phyloP scores from a whole-genome alignment of 1,284 basidiomycete species.

The Cystobasidium pallidum region DNA sequence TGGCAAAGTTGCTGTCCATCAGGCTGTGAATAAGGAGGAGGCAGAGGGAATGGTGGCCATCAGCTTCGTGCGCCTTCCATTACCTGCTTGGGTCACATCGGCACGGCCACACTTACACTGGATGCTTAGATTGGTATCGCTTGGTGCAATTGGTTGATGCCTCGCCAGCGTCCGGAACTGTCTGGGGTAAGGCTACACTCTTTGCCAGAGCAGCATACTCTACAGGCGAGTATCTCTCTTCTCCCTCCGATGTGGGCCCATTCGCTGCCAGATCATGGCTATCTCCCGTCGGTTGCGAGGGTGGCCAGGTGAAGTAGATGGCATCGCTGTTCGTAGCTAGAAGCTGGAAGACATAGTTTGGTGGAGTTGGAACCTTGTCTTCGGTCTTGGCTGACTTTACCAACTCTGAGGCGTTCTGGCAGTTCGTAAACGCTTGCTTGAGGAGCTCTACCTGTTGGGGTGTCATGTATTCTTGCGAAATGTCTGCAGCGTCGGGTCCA shows the following conservation, averaged over 20 bases:
- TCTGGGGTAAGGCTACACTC: constrained; percentile 69
- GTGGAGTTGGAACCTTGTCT: constrained; percentile 53
- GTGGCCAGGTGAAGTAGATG: constrained; percentile 84
- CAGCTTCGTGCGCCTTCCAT: no score
- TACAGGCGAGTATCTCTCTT: constrained; percentile 71
- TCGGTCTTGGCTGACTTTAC: constrained; percentile 50
- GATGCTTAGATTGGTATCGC: constrained; percentile 81
- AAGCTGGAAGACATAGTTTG: constrained; percentile 75
- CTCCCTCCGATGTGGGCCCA: constrained; percentile 48
- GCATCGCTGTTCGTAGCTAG: constrained; percentile 64
- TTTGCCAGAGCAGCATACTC: constrained; percentile 81
- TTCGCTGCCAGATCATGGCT: constrained; percentile 21
- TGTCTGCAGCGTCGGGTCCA: constrained; percentile 59
- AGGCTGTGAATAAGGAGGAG: no score
- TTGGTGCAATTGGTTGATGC: constrained; percentile 91
- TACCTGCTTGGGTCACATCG: no score
- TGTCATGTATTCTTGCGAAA: constrained; percentile 46
- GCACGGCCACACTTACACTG: constrained; percentile 52
- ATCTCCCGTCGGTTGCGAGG: constrained; percentile 54
- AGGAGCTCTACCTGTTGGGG: constrained; percentile 44
- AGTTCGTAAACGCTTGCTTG: constrained; percentile 46
- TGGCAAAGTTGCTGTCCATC: constrained; percentile 47
- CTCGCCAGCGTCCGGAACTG: constrained; percentile 60
- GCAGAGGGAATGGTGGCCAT: no score
- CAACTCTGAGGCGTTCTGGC: constrained; percentile 49